Evolutionary conservation across 768 basidiomycete genomes (phyloP).

Genomic region (Trametes coccinea): DNA sequence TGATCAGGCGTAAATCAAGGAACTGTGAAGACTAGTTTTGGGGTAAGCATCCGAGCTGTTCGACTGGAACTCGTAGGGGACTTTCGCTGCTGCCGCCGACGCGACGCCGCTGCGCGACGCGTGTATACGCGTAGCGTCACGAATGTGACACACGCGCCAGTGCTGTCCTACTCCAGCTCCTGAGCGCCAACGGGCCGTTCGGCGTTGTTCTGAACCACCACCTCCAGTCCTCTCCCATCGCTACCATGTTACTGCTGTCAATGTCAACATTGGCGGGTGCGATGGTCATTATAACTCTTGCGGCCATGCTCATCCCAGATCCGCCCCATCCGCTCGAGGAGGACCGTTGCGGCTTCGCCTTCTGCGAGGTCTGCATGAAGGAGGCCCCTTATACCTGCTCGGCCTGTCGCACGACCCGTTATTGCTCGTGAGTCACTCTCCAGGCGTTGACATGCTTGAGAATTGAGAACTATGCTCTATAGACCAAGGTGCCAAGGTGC

Average conservation of each 20-base stretch:
- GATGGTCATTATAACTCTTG: constrained; percentile 20
- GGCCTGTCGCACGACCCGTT: constrained; percentile 23
- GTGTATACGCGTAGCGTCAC: constrained; percentile 6
- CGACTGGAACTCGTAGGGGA: too few species aligned
- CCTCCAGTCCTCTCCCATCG: constrained; percentile 1
- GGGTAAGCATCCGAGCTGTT: too few species aligned
- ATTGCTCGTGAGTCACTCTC: constrained; percentile 19
- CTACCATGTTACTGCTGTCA: constrained; percentile 17
- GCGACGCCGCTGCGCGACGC: constrained; percentile 6
- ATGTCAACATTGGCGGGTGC: constrained; percentile 21
- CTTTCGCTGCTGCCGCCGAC: not conserved
- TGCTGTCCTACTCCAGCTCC: not conserved
- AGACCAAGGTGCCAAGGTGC: constrained; percentile 32
- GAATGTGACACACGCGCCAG: constrained; percentile 11
- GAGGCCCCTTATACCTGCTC: constrained; percentile 22
- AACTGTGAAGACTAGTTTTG: too few species aligned
- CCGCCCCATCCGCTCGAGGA: constrained; percentile 20
- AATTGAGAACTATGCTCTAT: too few species aligned
- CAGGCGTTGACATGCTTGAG: too few species aligned
- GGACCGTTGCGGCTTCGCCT: constrained; percentile 19
- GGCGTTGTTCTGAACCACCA: constrained; percentile 21
- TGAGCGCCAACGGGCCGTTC: constrained; percentile 2
- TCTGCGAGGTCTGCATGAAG: constrained; percentile 21
- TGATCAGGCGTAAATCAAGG: too few species aligned
- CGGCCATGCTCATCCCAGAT: constrained; percentile 15